Evolutionary conservation across 805 yeast genomes (phyloP).

Genomic region (Metschnikowia lunata): DNA sequence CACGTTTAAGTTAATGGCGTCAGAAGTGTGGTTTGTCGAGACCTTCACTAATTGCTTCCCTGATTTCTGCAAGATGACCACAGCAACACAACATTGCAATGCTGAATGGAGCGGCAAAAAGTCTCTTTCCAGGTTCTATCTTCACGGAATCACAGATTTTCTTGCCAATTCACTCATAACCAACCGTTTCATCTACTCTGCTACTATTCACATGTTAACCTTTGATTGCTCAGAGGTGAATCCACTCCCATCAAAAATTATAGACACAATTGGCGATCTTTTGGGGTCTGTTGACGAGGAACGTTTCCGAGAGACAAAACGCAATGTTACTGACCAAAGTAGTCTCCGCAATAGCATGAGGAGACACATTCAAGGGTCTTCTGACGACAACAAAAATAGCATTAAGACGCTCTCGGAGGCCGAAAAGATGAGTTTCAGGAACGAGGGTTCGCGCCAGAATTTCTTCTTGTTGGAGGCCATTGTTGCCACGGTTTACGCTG

Average conservation of each 20-base stretch:
- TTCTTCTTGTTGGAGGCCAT: slow-evolving; percentile 12
- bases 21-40: slow-evolving; percentile 5
- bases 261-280: background rate
- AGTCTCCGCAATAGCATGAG: background rate
- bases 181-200: slow-evolving; percentile 8
- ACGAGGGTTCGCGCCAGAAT: slow-evolving; percentile 11
- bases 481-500: slow-evolving; percentile 8
- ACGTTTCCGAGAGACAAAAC: slow-evolving; percentile 1
- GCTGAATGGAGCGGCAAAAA: slow-evolving; percentile 4
- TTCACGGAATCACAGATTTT: slow-evolving; percentile 3
- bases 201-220: slow-evolving; percentile 3
- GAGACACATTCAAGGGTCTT: background rate
- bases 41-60: slow-evolving; percentile 10
- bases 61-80: slow-evolving; percentile 2
- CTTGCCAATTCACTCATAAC: slow-evolving; percentile 9
- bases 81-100: slow-evolving; percentile 2
- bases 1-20: slow-evolving; percentile 4
- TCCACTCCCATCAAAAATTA: slow-evolving; percentile 2
- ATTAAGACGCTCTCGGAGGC: slow-evolving; percentile 1
- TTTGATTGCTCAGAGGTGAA: slow-evolving; percentile 7
- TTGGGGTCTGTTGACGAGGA: slow-evolving; percentile 1
- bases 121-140: slow-evolving; percentile 9
- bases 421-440: background rate
- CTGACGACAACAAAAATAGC: background rate
- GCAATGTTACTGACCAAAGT: background rate